A percentile compares a stretch with the other conserved stretches of the same genome.
Conservation (phyloP, 1,284 basidiomycete species). For the Sporisorium graminicola region DNA sequence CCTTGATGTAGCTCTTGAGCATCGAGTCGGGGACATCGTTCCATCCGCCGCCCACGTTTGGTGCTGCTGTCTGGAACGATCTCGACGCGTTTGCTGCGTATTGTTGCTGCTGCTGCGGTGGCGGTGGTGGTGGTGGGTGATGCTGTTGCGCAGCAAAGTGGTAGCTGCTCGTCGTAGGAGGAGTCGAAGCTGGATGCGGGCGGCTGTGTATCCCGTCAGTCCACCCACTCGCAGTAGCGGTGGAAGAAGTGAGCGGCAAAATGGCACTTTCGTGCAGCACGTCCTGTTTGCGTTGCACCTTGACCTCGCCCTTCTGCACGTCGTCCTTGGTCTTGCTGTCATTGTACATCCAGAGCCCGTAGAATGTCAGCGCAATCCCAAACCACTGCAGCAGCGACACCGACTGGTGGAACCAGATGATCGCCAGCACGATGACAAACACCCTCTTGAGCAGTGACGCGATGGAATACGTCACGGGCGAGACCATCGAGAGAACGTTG, state of each 20-base stretch:
- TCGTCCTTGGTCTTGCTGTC: constrained; percentile 77
- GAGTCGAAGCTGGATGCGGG: background rate
- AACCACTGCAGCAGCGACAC: constrained; percentile 84
- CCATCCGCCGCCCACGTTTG: constrained; percentile 27
- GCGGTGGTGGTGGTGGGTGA: background rate
- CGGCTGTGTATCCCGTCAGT: background rate
- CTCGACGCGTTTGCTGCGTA: background rate
- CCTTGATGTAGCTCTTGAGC: constrained; percentile 35
- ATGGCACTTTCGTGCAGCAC: background rate
- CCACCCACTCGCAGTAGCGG: background rate
- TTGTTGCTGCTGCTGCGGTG: background rate
- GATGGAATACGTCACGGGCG: constrained; percentile 98
- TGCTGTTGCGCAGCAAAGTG: constrained; percentile 6
- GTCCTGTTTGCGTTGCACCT: constrained; percentile 23
- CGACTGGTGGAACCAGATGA: constrained; percentile 93
- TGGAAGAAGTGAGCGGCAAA: constrained; percentile 9
- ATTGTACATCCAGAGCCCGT: constrained; percentile 94
- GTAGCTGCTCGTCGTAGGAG: background rate
- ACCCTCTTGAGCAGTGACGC: constrained; percentile 98
- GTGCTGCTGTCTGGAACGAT: constrained; percentile 4
- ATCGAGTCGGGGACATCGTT: constrained; percentile 34
- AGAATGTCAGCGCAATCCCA: constrained; percentile 90
- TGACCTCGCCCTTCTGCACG: constrained; percentile 25
- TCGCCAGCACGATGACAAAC: constrained; percentile 96
- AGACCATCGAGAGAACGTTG: constrained; percentile 92